These are phyloP conservation scores for Albugo candida DNA, from an alignment of 352 stramenopile species.

Conservation along the genomic window DNA sequence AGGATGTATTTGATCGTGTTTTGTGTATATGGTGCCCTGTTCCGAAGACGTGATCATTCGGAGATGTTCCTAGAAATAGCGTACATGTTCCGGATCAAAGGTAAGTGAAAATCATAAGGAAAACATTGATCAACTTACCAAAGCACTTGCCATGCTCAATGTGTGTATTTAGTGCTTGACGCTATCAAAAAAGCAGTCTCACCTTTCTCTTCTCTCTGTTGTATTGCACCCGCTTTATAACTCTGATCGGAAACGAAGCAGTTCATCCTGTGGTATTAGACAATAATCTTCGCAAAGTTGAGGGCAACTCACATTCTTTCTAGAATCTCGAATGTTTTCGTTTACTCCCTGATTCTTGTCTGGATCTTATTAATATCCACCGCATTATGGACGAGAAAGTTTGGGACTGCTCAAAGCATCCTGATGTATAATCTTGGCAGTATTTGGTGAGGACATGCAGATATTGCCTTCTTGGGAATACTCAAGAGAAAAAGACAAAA, in stretches of 20 bases:
- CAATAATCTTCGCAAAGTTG: conserved; percentile 34
- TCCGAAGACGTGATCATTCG: conserved; percentile 60
- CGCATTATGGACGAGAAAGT: too few relatives aligned
- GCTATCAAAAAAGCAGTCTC: neutral
- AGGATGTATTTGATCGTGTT: conserved; percentile 43
- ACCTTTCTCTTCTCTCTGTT: conserved; percentile 25
- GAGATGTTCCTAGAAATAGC: conserved; percentile 62
- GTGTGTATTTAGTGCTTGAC: neutral
- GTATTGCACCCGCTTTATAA: conserved; percentile 64
- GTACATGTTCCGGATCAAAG: conserved; percentile 36
- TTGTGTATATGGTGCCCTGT: conserved; percentile 56
- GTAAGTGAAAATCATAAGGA: conserved; percentile 29
- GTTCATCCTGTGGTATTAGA: conserved; percentile 56
- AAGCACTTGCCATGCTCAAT: conserved; percentile 11
- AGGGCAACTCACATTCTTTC: conserved; percentile 20
- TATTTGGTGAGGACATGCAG: conserved; percentile 27
- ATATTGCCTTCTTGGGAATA: conserved; percentile 29
- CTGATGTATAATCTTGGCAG: conserved; percentile 16
- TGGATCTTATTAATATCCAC: too few relatives aligned
- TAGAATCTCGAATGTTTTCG: conserved; percentile 13
- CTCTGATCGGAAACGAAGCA: conserved; percentile 69
- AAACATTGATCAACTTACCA: conserved; percentile 69
- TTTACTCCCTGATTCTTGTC: too few relatives aligned
- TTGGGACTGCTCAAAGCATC: too few relatives aligned
- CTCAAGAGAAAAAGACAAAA: conserved; percentile 23